A percentile compares a stretch with the other conserved stretches of the same genome.
Evolutionary conservation across 106 monocot species (phyloP).

Genomic region (Amphibolis antarctica): DNA sequence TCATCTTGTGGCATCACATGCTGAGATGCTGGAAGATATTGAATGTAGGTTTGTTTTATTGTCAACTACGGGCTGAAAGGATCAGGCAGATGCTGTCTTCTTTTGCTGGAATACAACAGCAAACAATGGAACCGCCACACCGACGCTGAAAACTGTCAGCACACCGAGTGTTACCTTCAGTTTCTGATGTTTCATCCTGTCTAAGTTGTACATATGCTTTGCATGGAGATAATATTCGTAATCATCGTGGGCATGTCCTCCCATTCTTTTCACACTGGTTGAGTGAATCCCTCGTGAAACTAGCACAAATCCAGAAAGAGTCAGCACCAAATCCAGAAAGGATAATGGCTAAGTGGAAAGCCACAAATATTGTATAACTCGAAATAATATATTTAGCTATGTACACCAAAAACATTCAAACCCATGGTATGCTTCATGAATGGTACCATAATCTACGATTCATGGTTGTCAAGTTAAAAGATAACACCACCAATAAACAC

Average conservation of each 20-base stretch:
- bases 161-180: constrained; percentile 52
- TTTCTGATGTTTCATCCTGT: constrained; percentile 78
- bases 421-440: no score
- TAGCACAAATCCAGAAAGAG: constrained; percentile 7
- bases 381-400: no score
- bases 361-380: no score
- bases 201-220: constrained; percentile 97
- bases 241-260: constrained; percentile 58
- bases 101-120: constrained; percentile 92
- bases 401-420: no score
- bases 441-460: no score
- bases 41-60: neutral
- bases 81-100: constrained; percentile 74
- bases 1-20: no score
- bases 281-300: constrained; percentile 56
- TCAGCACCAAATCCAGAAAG: neutral
- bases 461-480: no score
- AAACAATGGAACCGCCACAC: constrained; percentile 59
- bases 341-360: no score
- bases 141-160: constrained; percentile 64
- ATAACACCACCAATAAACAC: no score
- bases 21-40: neutral
- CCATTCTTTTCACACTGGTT: constrained; percentile 71
- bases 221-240: constrained; percentile 63
- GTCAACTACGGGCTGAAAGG: neutral